These are phyloP conservation scores for Eremothecium coryli DNA, from an alignment of 1,139 yeast species.

Conservation along the genomic window DNA sequence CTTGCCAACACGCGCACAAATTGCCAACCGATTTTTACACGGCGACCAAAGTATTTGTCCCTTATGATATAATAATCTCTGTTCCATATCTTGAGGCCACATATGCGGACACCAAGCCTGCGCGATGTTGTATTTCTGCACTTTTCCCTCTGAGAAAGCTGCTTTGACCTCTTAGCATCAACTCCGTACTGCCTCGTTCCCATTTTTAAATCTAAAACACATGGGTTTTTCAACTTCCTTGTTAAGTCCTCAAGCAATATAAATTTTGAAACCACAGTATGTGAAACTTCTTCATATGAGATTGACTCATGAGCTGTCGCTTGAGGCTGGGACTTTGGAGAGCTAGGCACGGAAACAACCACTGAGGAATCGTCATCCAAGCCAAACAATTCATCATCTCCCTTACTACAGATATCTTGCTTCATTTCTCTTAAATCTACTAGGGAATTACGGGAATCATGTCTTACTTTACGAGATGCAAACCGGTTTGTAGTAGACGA, in stretches of 20 bases:
- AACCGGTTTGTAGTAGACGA: constrained; percentile 1
- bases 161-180: constrained; percentile 68
- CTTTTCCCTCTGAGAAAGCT: constrained; percentile 69
- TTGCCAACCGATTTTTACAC: constrained; percentile 61
- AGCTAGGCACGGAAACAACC: constrained; percentile 1
- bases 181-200: constrained; percentile 98
- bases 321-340: constrained; percentile 5
- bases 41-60: constrained; percentile 90
- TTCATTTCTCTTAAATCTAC: constrained; percentile 5
- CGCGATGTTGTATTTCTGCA: constrained; percentile 77
- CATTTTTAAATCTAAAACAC: constrained; percentile 93
- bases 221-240: constrained; percentile 69
- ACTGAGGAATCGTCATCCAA: constrained; percentile 1
- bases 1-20: constrained; percentile 66
- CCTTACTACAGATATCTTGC: constrained; percentile 1
- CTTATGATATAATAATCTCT: constrained; percentile 47
- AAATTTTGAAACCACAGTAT: constrained; percentile 41
- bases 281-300: constrained; percentile 22
- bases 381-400: background rate
- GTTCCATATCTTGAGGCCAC: constrained; percentile 92
- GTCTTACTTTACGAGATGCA: constrained; percentile 1
- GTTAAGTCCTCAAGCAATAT: constrained; percentile 89
- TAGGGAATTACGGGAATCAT: constrained; percentile 4
- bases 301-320: constrained; percentile 12
- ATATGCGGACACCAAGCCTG: constrained; percentile 77